phyloP scores from a whole-genome alignment of 306 rosid genomes.

The Macrotyloma uniflorum region DNA sequence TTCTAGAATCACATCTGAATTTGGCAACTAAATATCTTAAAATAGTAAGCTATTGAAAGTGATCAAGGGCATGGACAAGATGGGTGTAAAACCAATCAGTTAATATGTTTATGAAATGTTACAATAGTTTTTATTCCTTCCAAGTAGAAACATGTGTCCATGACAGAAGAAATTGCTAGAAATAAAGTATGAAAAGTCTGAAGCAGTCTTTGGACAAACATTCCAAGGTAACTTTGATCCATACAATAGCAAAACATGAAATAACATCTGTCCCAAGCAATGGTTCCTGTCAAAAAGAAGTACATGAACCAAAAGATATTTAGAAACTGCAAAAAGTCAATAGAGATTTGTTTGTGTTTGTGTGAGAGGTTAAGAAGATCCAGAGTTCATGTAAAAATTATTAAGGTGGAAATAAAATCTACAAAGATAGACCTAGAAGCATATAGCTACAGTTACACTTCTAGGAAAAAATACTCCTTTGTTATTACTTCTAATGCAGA shows the following conservation, averaged over 20 bases:
- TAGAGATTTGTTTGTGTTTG: background rate
- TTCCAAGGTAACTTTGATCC: constrained; percentile 48
- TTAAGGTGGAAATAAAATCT: background rate
- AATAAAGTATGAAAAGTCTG: constrained; percentile 40
- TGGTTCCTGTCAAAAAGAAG: constrained; percentile 52
- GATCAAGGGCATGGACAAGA: background rate
- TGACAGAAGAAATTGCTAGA: constrained; percentile 32
- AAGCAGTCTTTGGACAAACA: constrained; percentile 48
- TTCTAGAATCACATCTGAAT: background rate
- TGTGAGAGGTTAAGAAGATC: background rate
- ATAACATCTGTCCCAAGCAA: constrained; percentile 42
- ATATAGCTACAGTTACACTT: background rate
- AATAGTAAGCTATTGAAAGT: background rate
- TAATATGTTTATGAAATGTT: constrained; percentile 35
- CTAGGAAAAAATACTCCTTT: background rate
- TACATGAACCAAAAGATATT: constrained; percentile 14
- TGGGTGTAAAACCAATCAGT: constrained; percentile 11
- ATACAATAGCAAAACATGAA: constrained; percentile 46
- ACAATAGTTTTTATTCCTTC: constrained; percentile 52
- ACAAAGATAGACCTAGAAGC: background rate
- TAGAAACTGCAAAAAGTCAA: background rate
- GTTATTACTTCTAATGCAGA: background rate
- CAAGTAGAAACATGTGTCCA: constrained; percentile 38
- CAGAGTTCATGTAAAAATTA: background rate
- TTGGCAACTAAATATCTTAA: background rate